A percentile compares a stretch with the other conserved stretches of the same genome.
Evolutionary conservation across 768 basidiomycete species (phyloP).

Genomic region (Amanita thiersii): DNA sequence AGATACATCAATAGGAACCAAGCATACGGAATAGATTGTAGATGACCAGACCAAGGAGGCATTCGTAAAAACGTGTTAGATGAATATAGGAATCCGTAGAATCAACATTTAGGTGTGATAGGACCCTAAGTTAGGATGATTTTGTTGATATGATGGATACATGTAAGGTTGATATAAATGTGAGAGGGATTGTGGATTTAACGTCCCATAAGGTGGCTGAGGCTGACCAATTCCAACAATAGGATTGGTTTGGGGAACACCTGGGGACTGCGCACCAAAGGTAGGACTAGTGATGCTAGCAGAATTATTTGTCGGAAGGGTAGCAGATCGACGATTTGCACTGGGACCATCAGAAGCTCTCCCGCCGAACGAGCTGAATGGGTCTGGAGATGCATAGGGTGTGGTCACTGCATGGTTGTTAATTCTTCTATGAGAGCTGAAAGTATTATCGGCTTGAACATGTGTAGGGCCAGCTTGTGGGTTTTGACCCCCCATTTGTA

Average conservation of each 20-base stretch:
- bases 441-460: constrained; percentile 54
- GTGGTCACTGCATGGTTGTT: constrained; percentile 23
- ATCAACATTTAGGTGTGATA: constrained; percentile 52
- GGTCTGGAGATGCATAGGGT: constrained; percentile 34
- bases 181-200: constrained; percentile 50
- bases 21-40: constrained; percentile 23
- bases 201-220: constrained; percentile 55
- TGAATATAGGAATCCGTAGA: constrained; percentile 24
- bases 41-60: constrained; percentile 20
- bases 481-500: constrained; percentile 87
- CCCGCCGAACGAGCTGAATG: constrained; percentile 44
- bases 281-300: constrained; percentile 27
- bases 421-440: constrained; percentile 26
- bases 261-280: constrained; percentile 58
- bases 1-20: constrained; percentile 28
- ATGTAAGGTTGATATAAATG: constrained; percentile 77
- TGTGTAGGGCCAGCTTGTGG: constrained; percentile 72
- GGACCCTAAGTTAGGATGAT: constrained; percentile 68
- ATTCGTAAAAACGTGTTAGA: constrained; percentile 17
- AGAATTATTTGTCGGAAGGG: constrained; percentile 41
- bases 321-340: constrained; percentile 39
- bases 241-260: constrained; percentile 44
- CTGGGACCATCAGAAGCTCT: constrained; percentile 41
- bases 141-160: constrained; percentile 78
- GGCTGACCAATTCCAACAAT: constrained; percentile 60